Conservation (phyloP, 1,139 yeast genomes). For the Keqinozyma sinolaborantium region DNA sequence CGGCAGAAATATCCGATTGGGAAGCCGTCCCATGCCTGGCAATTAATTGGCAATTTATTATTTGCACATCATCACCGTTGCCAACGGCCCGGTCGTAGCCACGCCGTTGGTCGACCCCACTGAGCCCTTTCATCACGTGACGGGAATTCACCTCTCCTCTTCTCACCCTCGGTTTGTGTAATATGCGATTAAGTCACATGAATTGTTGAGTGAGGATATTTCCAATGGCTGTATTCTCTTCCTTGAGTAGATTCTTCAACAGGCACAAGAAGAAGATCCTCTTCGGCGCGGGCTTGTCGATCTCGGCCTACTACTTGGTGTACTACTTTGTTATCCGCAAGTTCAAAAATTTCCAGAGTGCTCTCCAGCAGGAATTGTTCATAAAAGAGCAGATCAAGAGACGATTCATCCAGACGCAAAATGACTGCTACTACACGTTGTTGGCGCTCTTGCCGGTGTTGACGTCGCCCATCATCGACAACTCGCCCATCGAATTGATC, state of each 20-base stretch:
- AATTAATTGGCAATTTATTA: no score
- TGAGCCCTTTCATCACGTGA: not conserved
- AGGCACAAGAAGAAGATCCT: conserved; percentile 62
- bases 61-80: no score
- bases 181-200: not conserved
- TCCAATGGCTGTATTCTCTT: conserved; percentile 48
- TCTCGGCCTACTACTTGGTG: conserved; percentile 57
- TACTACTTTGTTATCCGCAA: conserved; percentile 58
- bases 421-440: conserved; percentile 83
- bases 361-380: conserved; percentile 68
- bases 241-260: conserved; percentile 51
- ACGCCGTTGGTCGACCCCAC: no score
- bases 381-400: conserved; percentile 74
- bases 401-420: conserved; percentile 87
- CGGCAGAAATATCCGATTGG: no score
- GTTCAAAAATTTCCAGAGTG: conserved; percentile 63
- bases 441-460: conserved; percentile 80
- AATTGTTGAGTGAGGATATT: not conserved
- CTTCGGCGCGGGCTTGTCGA: conserved; percentile 53
- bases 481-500: conserved; percentile 69
- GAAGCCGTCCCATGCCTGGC: no score
- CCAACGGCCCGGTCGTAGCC: no score
- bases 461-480: conserved; percentile 58
- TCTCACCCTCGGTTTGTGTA: not conserved
- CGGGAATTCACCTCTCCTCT: not conserved